Evolutionary conservation across 306 rosid genomes (phyloP).

Genomic region (Albizia julibrissin): DNA sequence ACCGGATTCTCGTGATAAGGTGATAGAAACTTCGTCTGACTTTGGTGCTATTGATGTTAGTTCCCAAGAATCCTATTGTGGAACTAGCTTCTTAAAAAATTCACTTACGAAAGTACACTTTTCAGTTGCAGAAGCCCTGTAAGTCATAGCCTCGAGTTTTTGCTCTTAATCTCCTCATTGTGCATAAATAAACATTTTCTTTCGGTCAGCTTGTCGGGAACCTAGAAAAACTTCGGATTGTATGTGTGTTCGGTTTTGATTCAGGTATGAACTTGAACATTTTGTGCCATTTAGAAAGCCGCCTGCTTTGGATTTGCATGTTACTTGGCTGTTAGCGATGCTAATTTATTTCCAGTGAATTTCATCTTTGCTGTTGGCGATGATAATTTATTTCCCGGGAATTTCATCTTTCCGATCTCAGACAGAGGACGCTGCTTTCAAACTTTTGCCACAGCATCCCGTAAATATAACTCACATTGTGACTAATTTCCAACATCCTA

Average conservation of each 20-base stretch:
- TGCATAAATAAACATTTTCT: conserved; percentile 40
- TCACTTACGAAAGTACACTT: conserved; percentile 58
- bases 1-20: conserved; percentile 27
- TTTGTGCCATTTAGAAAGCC: not conserved
- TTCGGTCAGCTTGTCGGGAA: not conserved
- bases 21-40: conserved; percentile 37
- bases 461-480: not conserved
- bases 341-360: not conserved
- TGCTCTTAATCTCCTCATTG: conserved; percentile 21
- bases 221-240: not conserved
- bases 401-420: not conserved
- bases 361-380: not conserved
- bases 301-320: not conserved
- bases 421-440: not conserved
- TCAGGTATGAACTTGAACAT: not conserved
- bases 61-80: conserved; percentile 56
- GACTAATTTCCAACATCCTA: not conserved
- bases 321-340: not conserved
- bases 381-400: not conserved
- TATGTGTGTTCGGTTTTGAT: not conserved
- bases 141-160: conserved; percentile 31
- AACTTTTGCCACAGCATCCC: not conserved
- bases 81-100: conserved; percentile 53
- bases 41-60: conserved; percentile 43
- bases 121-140: conserved; percentile 69